Evolutionary conservation across 2,329 filamentous ascomycete genomes (phyloP).

Genomic region (Scleromitrula shiraiana): DNA sequence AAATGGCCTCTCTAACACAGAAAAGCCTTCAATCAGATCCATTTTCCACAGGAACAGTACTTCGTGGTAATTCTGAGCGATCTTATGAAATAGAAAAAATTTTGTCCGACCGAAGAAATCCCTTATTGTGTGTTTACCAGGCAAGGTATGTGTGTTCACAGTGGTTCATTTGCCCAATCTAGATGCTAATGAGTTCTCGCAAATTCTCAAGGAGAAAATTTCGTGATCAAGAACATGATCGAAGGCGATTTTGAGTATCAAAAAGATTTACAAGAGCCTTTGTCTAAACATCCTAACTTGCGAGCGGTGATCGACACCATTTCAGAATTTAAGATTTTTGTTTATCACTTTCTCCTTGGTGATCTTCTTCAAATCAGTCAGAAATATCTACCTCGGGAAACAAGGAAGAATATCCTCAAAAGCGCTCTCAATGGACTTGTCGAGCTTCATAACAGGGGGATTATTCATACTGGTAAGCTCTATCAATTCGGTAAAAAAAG

Average conservation of each 20-base stretch:
- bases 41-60: not conserved
- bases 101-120: not conserved
- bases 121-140: not conserved
- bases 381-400: not conserved
- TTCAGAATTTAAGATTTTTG: not conserved
- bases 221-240: not conserved
- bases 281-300: not conserved
- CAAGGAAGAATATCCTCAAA: constrained; percentile 35
- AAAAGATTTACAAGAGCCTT: not conserved
- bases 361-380: not conserved
- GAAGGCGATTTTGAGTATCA: not conserved
- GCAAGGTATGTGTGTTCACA: not conserved
- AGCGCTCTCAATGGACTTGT: constrained; percentile 35
- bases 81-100: not conserved
- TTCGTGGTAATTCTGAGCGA: not conserved
- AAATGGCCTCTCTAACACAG: not conserved
- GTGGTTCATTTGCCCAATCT: not conserved
- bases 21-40: not conserved
- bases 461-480: constrained; percentile 31
- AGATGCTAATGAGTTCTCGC: not conserved
- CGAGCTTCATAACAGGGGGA: constrained; percentile 32
- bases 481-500: not conserved
- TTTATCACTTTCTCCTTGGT: not conserved
- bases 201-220: not conserved
- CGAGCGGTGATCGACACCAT: not conserved